phyloP scores from a whole-genome alignment of 2,329 filamentous ascomycete genomes.

The Arthrinium phaeospermum region DNA sequence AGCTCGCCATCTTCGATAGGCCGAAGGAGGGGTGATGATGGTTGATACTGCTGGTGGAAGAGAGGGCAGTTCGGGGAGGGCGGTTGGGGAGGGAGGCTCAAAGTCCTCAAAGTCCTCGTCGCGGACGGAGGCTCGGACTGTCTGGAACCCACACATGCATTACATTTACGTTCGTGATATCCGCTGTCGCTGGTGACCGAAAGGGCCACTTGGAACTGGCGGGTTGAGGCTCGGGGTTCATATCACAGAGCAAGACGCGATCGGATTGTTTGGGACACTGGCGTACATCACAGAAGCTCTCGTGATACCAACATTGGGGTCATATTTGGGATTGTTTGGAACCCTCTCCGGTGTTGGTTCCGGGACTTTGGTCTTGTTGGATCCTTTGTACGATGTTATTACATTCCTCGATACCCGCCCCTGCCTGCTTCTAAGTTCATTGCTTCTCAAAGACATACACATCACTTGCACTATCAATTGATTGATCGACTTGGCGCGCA shows the following conservation, averaged over 20 bases:
- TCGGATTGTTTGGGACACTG: neutral
- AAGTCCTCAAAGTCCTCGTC: too few species aligned
- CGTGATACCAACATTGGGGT: too few species aligned
- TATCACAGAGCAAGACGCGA: neutral
- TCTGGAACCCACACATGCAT: too few species aligned
- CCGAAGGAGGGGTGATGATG: neutral
- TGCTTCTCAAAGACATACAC: too few species aligned
- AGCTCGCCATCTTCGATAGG: neutral
- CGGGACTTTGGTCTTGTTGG: neutral
- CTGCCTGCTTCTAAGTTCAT: neutral
- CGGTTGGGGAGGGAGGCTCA: too few species aligned
- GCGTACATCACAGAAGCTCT: neutral
- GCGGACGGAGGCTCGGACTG: too few species aligned
- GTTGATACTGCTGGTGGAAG: too few species aligned
- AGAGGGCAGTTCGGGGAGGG: neutral
- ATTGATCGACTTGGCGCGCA: neutral
- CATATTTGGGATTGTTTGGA: neutral
- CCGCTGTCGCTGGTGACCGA: neutral
- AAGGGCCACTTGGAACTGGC: neutral
- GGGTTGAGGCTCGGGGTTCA: neutral
- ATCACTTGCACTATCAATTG: neutral
- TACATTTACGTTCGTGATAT: too few species aligned
- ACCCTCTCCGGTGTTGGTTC: neutral
- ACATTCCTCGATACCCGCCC: neutral
- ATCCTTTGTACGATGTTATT: neutral